These are phyloP conservation scores for Ambrosia trifida DNA, from an alignment of 129 eudicot genomes.

Conservation along the genomic window DNA sequence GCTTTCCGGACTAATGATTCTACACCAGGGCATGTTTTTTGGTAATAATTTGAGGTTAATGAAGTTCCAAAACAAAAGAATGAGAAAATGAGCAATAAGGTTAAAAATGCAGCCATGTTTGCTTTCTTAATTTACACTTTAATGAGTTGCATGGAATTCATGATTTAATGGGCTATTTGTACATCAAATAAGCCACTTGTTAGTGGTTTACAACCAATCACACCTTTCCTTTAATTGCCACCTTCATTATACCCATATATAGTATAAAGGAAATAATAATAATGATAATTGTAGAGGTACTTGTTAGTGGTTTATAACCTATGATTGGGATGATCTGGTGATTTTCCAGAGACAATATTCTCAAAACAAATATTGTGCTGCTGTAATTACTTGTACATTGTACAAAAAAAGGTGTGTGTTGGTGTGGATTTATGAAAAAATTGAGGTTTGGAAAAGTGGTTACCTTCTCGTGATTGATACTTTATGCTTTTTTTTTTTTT, in stretches of 20 bases:
- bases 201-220: constrained; percentile 14
- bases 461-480: constrained; percentile 27
- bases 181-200: constrained; percentile 1
- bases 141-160: constrained; percentile 31
- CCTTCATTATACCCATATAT: not conserved
- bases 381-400: not conserved
- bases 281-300: too few species aligned
- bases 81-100: constrained; percentile 37
- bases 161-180: constrained; percentile 25
- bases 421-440: not conserved
- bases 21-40: constrained; percentile 57
- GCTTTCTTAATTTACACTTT: constrained; percentile 21
- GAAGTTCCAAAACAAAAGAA: constrained; percentile 32
- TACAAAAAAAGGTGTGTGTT: not conserved
- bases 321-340: not conserved
- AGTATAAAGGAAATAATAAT: not conserved
- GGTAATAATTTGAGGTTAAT: constrained; percentile 56
- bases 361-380: not conserved
- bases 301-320: too few species aligned
- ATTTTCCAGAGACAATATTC: not conserved
- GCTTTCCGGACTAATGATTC: constrained; percentile 48
- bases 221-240: constrained; percentile 1
- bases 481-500: constrained; percentile 17
- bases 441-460: constrained; percentile 9
- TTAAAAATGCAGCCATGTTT: constrained; percentile 21